A percentile compares a stretch with the other conserved stretches of the same genome.
Conservation (phyloP, 257 asterid species). For the Solanum ossicruentum region DNA sequence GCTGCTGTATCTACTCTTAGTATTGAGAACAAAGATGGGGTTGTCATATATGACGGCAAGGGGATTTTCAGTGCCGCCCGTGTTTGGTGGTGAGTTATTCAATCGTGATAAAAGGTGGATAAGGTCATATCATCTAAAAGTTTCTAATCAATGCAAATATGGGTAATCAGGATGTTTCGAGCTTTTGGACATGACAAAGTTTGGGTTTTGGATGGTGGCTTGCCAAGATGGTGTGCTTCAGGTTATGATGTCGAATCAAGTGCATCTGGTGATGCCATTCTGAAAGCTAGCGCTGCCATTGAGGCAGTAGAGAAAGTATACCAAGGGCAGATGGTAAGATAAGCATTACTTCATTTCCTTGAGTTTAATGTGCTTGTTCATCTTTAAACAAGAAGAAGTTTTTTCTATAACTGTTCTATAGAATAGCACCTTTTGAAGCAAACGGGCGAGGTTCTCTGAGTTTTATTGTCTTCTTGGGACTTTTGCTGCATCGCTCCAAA, state of each 20-base stretch:
- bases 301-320: slow-evolving; percentile 91
- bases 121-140: not conserved
- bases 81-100: slow-evolving; percentile 87
- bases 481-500: not conserved
- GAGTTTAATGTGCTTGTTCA: not conserved
- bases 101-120: not conserved
- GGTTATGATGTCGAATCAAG: slow-evolving; percentile 83
- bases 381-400: not conserved
- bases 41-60: slow-evolving; percentile 93
- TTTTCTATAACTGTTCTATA: not conserved
- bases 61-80: slow-evolving; percentile 99
- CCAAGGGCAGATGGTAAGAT: slow-evolving; percentile 44
- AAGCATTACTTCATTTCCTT: not conserved
- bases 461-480: not conserved
- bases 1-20: slow-evolving; percentile 98
- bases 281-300: slow-evolving; percentile 95
- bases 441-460: not conserved
- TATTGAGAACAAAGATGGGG: slow-evolving; percentile 70
- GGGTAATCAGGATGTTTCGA: slow-evolving; percentile 77
- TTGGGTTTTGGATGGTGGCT: slow-evolving; percentile 96
- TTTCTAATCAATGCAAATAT: not conserved
- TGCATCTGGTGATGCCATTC: slow-evolving; percentile 84
- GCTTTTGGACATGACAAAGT: slow-evolving; percentile 86
- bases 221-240: slow-evolving; percentile 87
- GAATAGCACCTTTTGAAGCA: not conserved